Base-by-base conservation (phyloP, 1,139 yeast species). In the Geotrichum europaeum region DNA sequence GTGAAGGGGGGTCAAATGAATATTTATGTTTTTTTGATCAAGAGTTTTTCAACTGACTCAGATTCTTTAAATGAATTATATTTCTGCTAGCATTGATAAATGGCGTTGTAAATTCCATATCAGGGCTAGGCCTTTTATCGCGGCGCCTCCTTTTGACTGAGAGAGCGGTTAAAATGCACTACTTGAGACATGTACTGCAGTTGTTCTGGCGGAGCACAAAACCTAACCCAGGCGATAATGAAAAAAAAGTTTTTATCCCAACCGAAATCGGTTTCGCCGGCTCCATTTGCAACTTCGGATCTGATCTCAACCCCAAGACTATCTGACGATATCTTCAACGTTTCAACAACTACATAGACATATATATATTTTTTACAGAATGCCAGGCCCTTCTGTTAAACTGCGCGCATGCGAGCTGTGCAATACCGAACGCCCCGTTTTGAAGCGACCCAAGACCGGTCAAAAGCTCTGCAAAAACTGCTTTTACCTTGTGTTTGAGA, bases 391-490 rank as follows among this genome's bases (percentile, higher is more conserved):
- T 12, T 43, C 64, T 7, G 65, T 61, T 9, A 53, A 53, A 20
- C 49, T 63, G 25, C 62, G 64, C 55, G 55, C 61, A 25, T 94
- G 99, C 75, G 96, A 91, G 74, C 80, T 90, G n/a, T 94, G 99
- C 71, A 87, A 84, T 66, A 81, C 83, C 30, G 81, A 94, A 59
- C 88, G 89, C 70, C 97, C 98, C 0, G 89, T 88, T 32, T 81
- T 95, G 80, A 87, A 85, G 70, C 81, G 99, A 64, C 99, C 99
- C 18, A 94, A 95, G 72, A 94, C 94, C 65, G 80, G 89, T 52
- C 95, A 88, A 74, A 90, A 89, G 70, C 78, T 95, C n/a, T 95
- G 99, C 73, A 92, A 91, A 71, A 84, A 83, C 64, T 95, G 99
- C 73, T 95, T 95, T 72, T 94, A 80, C 70, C 80, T 83, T 64